Conservation (phyloP, 176 grass and related monocot genomes). For the Oryza coarctata region DNA sequence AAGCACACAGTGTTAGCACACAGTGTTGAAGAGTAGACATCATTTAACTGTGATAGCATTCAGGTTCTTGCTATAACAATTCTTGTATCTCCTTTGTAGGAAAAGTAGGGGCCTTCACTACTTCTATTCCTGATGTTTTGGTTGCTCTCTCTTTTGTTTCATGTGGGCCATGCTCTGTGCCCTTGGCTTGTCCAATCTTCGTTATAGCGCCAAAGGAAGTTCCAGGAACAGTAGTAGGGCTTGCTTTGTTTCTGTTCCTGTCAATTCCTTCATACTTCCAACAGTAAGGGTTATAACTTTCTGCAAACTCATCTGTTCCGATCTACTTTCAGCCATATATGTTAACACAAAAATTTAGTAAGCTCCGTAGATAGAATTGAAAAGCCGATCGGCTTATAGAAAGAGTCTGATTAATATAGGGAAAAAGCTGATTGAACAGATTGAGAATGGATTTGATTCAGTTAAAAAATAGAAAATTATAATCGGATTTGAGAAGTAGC, state of each 20-base stretch:
- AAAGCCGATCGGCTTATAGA: too few species aligned
- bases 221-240: constrained; percentile 92
- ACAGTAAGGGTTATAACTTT: constrained; percentile 64
- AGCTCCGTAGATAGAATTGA: too few species aligned
- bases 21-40: not conserved
- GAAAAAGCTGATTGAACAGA: too few species aligned
- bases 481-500: too few species aligned
- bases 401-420: too few species aligned
- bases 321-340: constrained; percentile 93
- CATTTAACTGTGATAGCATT: constrained; percentile 5
- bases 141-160: constrained; percentile 91
- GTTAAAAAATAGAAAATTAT: too few species aligned
- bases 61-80: constrained; percentile 26
- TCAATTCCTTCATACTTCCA: constrained; percentile 94
- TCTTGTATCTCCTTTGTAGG: constrained; percentile 50
- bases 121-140: constrained; percentile 96
- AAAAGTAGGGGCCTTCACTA: constrained; percentile 93
- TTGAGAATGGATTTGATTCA: too few species aligned
- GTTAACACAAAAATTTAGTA: too few species aligned
- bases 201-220: constrained; percentile 92
- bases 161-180: constrained; percentile 96
- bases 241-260: constrained; percentile 88
- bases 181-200: constrained; percentile 94
- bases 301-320: constrained; percentile 67
- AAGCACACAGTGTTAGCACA: constrained; percentile 31